Evolutionary conservation across 371 early-diverging fungal genomes (phyloP).

Genomic region (Rhizopus sp.): DNA sequence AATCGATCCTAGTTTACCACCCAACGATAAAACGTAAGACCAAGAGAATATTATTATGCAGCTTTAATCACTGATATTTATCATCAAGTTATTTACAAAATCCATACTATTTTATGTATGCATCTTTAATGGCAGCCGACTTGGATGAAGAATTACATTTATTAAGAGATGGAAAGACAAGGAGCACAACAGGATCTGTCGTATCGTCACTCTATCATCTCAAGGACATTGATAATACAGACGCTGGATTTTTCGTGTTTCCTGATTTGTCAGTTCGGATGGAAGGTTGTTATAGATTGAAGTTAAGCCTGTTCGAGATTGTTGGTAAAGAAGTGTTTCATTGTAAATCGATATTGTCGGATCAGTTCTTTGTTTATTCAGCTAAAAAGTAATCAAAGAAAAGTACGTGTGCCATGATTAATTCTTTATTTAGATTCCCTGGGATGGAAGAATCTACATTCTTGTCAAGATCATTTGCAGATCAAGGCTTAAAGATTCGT

Average conservation of each 20-base stretch:
- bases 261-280: constrained; percentile 91
- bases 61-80: background rate
- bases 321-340: constrained; percentile 78
- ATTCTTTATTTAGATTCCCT: constrained; percentile 63
- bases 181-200: constrained; percentile 82
- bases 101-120: constrained; percentile 88
- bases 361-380: constrained; percentile 82
- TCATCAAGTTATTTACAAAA: constrained; percentile 67
- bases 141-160: constrained; percentile 74
- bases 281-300: constrained; percentile 89
- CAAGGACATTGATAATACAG: constrained; percentile 82
- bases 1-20: constrained; percentile 50
- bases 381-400: constrained; percentile 69
- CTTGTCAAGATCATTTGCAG: constrained; percentile 88
- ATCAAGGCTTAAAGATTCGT: constrained; percentile 94
- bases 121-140: constrained; percentile 69
- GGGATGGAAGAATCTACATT: constrained; percentile 95
- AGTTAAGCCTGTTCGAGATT: constrained; percentile 89
- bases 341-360: constrained; percentile 78
- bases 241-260: constrained; percentile 96
- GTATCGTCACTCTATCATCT: constrained; percentile 90
- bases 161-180: constrained; percentile 71
- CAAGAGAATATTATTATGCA: background rate
- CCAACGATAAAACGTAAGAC: constrained; percentile 37
- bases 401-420: background rate